Evolutionary conservation across 1,284 basidiomycete species (phyloP), one percentile per base, ranked within the genome.

Genomic region (Sporisorium reilianum): DNA sequence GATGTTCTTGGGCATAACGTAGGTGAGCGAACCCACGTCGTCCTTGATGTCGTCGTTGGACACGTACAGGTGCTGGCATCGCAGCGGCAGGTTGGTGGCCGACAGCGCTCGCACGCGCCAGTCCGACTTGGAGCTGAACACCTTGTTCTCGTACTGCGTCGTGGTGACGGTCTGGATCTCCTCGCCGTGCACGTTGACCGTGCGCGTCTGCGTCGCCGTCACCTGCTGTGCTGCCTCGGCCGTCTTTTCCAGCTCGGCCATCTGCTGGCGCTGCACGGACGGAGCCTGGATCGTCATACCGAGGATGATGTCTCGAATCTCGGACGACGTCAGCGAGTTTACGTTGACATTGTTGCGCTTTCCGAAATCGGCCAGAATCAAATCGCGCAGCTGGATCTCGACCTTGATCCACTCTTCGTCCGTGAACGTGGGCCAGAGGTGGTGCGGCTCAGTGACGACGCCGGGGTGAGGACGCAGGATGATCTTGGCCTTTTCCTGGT

Each of bases 321-420:
- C 97, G 77, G 92, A 95, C 46, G 93, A 92, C 0, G 97, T 99
- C 72, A 99, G 87, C 28, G 95, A 98, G 1, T 95, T 96, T 54
- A 98, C 95, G 86, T 99, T 99, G 86, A 99, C 97, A 69, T 93
- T 95, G 86, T 99, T 99, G 60, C 97, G 91, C 88, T 99, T 99
- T 78, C 96, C 97, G 85, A 99, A 99, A 87, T 99, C 97, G 89
- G 92, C 80, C 32, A 87, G 69, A 69, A 87, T 86, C 32, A 87
- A 72, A 72, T 87, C 86, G 48, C 85, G 84, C 87, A 99, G 91
- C 2, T 96, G 95, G 48, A 98, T 93, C 87, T 99, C 97, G 46
- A 98, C 97, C 87, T 97, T 96, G 87, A 99, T 97, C 97, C 97
- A 99, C 79, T 97, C 95, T 77, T 98, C 95, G 81, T 99, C 96